Conservation (phyloP, 75 land plant genomes). For the Pseudotsuga menziesii region DNA sequence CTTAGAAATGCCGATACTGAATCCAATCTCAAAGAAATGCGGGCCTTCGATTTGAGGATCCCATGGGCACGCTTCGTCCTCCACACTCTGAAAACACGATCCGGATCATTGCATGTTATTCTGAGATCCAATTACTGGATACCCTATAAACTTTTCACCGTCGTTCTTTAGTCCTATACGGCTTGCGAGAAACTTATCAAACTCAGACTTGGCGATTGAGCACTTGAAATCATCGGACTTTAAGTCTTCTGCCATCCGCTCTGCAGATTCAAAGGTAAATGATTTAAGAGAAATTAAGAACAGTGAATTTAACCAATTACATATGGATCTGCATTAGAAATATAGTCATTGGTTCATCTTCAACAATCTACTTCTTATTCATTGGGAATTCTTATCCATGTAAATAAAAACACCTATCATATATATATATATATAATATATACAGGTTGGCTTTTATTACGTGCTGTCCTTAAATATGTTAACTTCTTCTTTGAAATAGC, state of each 20-base stretch:
- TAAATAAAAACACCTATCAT: too few species aligned
- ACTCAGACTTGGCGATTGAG: constrained; percentile 12
- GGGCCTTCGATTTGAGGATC: constrained; percentile 19
- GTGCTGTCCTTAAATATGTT: constrained; percentile 16
- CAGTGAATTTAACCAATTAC: too few species aligned
- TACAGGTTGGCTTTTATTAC: constrained; percentile 10
- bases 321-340: too few species aligned
- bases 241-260: constrained; percentile 35
- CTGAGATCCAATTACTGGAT: constrained; percentile 63
- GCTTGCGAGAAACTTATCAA: constrained; percentile 2
- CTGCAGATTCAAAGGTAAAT: constrained; percentile 13
- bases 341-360: too few species aligned
- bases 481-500: constrained; percentile 12
- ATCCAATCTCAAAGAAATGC: constrained; percentile 14
- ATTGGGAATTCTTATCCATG: too few species aligned
- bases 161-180: constrained; percentile 53
- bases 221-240: constrained; percentile 43
- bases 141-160: constrained; percentile 36
- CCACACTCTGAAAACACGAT: constrained; percentile 7
- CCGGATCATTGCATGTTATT: constrained; percentile 22
- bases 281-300: not conserved
- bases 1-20: constrained; percentile 10
- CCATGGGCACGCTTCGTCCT: constrained; percentile 19
- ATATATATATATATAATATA: too few species aligned
- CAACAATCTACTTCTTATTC: too few species aligned